phyloP scores from a whole-genome alignment of 2,329 filamentous ascomycete genomes.

The Dothideomycetes sp. region DNA sequence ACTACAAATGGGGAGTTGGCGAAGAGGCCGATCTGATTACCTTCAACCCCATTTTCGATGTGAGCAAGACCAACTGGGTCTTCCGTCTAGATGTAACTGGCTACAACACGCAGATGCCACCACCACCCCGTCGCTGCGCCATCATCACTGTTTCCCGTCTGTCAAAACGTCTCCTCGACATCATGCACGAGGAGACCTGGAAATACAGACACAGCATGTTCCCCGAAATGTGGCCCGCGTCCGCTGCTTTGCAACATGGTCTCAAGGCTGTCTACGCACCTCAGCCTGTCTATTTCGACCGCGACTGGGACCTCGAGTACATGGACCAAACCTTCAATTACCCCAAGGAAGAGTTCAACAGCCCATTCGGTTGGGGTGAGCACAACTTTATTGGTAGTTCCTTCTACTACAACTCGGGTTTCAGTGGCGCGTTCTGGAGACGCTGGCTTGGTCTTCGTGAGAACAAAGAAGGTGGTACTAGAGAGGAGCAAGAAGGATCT shows the following conservation, averaged over 20 bases:
- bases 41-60: conserved; percentile 72
- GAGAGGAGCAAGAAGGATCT: conserved; percentile 28
- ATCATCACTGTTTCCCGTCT: conserved; percentile 69
- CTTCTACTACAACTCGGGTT: conserved; percentile 44
- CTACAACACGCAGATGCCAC: conserved; percentile 45
- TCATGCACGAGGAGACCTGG: conserved; percentile 70
- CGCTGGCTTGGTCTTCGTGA: conserved; percentile 41
- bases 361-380: conserved; percentile 43
- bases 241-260: conserved; percentile 65
- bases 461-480: conserved; percentile 31
- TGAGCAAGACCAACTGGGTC: conserved; percentile 63
- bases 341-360: conserved; percentile 35
- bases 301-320: conserved; percentile 51
- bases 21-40: conserved; percentile 67
- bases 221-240: conserved; percentile 71
- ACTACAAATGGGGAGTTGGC: conserved; percentile 67
- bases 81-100: conserved; percentile 60
- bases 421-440: conserved; percentile 40
- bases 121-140: conserved; percentile 63
- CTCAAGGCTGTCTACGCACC: conserved; percentile 71
- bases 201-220: conserved; percentile 63
- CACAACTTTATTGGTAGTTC: conserved; percentile 42
- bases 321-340: conserved; percentile 42
- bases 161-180: conserved; percentile 60
- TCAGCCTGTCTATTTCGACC: conserved; percentile 71